A percentile compares a stretch with the other conserved stretches of the same genome.
Evolutionary conservation across 2,329 filamentous ascomycete genomes (phyloP).

Genomic region (Fusarium abutilonis): DNA sequence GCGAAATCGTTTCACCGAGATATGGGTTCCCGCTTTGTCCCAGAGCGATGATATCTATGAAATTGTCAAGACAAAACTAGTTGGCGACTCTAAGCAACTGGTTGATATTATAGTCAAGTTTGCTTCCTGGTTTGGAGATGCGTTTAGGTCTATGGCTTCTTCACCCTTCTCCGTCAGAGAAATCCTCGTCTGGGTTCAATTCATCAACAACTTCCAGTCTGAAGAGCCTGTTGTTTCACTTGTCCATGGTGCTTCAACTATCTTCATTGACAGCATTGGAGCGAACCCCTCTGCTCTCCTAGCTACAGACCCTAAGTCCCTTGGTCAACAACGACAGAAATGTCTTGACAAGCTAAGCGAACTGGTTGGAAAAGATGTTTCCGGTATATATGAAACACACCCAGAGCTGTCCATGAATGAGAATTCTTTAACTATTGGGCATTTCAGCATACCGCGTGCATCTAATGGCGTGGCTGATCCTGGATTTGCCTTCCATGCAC

Average conservation of each 20-base stretch:
- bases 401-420: constrained; percentile 67
- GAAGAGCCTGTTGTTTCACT: constrained; percentile 58
- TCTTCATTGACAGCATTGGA: constrained; percentile 94
- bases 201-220: constrained; percentile 76
- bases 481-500: constrained; percentile 77
- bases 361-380: constrained; percentile 71
- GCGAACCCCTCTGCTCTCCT: constrained; percentile 93
- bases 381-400: constrained; percentile 70
- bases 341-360: constrained; percentile 79
- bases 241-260: constrained; percentile 90
- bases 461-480: constrained; percentile 53
- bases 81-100: constrained; percentile 62
- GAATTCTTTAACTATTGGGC: constrained; percentile 71
- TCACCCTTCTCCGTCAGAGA: constrained; percentile 91
- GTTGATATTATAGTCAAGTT: constrained; percentile 82
- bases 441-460: constrained; percentile 71
- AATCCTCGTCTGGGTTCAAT: constrained; percentile 91
- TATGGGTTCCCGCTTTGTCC: constrained; percentile 93
- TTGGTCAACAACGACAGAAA: constrained; percentile 74
- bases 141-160: constrained; percentile 78
- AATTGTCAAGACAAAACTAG: constrained; percentile 83
- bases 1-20: constrained; percentile 96
- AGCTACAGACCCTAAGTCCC: constrained; percentile 73
- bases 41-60: constrained; percentile 86
- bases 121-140: constrained; percentile 89